These are phyloP conservation scores for Calcarisporium arbuscula DNA, from an alignment of 2,329 filamentous ascomycete genomes.

Conservation along the genomic window DNA sequence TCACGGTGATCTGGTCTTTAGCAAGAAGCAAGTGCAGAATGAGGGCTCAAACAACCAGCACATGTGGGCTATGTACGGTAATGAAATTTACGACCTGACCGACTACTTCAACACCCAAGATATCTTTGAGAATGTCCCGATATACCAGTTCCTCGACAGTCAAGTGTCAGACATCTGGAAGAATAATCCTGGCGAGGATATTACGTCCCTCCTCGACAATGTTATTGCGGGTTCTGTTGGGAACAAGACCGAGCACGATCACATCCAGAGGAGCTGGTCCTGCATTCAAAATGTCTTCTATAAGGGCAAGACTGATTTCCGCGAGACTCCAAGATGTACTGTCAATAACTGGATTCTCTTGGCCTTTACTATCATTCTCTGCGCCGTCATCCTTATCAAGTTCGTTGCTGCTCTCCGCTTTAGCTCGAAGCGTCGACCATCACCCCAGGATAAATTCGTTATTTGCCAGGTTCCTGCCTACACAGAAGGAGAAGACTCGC, in stretches of 20 bases:
- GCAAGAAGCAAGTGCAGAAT: conserved; percentile 48
- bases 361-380: conserved; percentile 79
- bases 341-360: conserved; percentile 89
- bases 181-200: conserved; percentile 71
- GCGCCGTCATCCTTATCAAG: conserved; percentile 73
- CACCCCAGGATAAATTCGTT: conserved; percentile 95
- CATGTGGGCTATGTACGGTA: conserved; percentile 73
- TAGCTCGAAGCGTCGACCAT: conserved; percentile 81
- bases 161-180: conserved; percentile 63
- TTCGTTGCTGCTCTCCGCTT: conserved; percentile 92
- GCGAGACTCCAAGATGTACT: conserved; percentile 66
- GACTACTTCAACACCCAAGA: conserved; percentile 81
- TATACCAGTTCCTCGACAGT: conserved; percentile 67
- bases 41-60: conserved; percentile 63
- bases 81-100: conserved; percentile 79
- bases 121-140: conserved; percentile 42
- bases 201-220: conserved; percentile 59
- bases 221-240: conserved; percentile 40
- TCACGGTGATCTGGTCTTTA: conserved; percentile 78
- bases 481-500: conserved; percentile 92
- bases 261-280: conserved; percentile 60
- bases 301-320: conserved; percentile 78
- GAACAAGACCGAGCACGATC: conserved; percentile 44
- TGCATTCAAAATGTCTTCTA: conserved; percentile 84
- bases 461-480: conserved; percentile 98